Conservation (phyloP, 1,284 basidiomycete genomes). For the Marasmius fiardii region DNA sequence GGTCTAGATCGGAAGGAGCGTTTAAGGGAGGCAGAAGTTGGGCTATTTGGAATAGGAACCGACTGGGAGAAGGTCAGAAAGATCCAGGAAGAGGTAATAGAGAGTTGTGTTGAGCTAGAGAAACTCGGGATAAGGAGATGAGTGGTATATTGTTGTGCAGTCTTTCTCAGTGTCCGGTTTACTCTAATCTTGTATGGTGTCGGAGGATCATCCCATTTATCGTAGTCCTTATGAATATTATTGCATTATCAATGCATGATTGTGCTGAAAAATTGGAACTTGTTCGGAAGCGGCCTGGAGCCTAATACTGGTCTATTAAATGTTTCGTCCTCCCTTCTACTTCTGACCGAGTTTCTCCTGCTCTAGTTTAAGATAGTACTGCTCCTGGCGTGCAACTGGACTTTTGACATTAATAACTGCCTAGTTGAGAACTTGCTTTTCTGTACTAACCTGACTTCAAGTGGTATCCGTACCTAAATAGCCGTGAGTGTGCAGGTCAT, state of each 20-base stretch:
- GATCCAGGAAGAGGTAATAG: conserved; percentile 63
- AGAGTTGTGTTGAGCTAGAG: conserved; percentile 75
- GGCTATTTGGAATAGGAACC: conserved; percentile 85
- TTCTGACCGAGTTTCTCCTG: conserved; percentile 41
- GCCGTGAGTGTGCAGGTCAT: conserved; percentile 16
- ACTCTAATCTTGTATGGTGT: neutral
- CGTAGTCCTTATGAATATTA: conserved; percentile 3
- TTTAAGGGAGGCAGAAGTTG: conserved; percentile 71
- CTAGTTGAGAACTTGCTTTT: neutral
- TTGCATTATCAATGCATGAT: neutral
- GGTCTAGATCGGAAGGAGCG: conserved; percentile 62
- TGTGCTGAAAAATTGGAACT: neutral
- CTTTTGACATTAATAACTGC: conserved; percentile 5
- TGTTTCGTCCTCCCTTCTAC: conserved; percentile 1
- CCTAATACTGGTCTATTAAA: conserved; percentile 9
- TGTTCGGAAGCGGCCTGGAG: neutral
- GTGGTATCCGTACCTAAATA: conserved; percentile 74
- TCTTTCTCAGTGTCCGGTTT: conserved; percentile 11
- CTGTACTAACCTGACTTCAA: conserved; percentile 61
- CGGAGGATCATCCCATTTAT: neutral
- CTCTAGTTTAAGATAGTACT: conserved; percentile 82
- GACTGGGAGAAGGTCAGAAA: conserved; percentile 81
- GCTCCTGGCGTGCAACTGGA: conserved; percentile 76
- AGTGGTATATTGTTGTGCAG: conserved; percentile 18
- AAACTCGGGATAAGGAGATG: conserved; percentile 43